Evolutionary conservation across 2,329 filamentous ascomycete species (phyloP).

Genomic region (Fusarium sp.): DNA sequence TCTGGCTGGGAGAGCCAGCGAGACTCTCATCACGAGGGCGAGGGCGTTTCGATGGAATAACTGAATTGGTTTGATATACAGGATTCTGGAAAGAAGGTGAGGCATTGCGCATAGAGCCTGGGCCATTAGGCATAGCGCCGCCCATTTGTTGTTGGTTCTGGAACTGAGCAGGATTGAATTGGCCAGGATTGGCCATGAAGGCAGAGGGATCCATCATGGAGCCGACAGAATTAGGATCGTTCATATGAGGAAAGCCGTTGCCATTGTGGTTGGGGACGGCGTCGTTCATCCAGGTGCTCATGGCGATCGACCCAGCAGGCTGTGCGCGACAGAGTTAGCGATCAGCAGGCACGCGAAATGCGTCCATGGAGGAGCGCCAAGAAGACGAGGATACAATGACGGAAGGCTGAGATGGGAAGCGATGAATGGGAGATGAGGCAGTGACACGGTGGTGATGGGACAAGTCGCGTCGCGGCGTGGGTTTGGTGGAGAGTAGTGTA

Average conservation of each 20-base stretch:
- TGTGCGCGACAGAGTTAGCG: conserved; percentile 60
- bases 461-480: conserved; percentile 59
- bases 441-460: conserved; percentile 62
- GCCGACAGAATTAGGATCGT: conserved; percentile 68
- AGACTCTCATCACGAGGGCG: conserved; percentile 86
- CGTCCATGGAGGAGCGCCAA: conserved; percentile 57
- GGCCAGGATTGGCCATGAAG: conserved; percentile 70
- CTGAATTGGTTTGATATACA: conserved; percentile 84
- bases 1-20: conserved; percentile 82
- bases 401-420: conserved; percentile 56
- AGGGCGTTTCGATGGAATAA: conserved; percentile 90
- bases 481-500: conserved; percentile 55
- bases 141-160: conserved; percentile 67
- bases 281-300: conserved; percentile 81
- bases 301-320: conserved; percentile 65
- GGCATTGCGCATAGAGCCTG: conserved; percentile 82
- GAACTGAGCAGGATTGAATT: conserved; percentile 72
- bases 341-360: conserved; percentile 55
- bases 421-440: conserved; percentile 56
- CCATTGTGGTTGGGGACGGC: conserved; percentile 77
- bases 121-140: conserved; percentile 80
- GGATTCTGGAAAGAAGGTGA: conserved; percentile 82
- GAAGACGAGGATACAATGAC: conserved; percentile 45
- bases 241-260: conserved; percentile 75
- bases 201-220: conserved; percentile 75